Evolutionary conservation across 345 rosid genomes (phyloP).

Genomic region (Dovyalis caffra): DNA sequence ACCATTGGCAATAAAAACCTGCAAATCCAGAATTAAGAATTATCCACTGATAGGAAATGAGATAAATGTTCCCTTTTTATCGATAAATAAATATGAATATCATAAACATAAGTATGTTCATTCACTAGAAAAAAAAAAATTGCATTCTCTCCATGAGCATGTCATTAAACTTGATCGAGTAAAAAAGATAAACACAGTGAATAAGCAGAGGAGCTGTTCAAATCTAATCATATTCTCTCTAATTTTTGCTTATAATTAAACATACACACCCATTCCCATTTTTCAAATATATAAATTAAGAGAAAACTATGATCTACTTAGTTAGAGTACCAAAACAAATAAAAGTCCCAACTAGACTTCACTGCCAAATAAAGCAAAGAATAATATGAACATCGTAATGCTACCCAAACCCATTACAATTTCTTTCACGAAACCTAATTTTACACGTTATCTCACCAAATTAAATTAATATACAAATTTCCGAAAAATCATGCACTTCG

Average conservation of each 20-base stretch:
- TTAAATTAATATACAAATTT: neutral
- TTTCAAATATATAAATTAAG: neutral
- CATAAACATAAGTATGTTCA: no score
- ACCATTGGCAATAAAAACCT: no score
- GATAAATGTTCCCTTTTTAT: no score
- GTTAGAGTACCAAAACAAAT: neutral
- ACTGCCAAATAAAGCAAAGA: conserved; percentile 18
- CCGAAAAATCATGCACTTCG: no score
- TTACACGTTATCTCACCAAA: conserved; percentile 8
- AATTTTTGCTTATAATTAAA: conserved; percentile 13
- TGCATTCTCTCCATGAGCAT: no score
- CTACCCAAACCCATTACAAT: neutral
- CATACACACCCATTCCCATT: conserved; percentile 11
- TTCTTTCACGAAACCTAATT: neutral
- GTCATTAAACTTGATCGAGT: no score
- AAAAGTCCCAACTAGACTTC: conserved; percentile 2
- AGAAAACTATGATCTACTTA: neutral
- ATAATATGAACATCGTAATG: conserved; percentile 8
- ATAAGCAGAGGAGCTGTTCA: conserved; percentile 32
- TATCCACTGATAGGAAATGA: no score
- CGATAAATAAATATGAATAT: no score
- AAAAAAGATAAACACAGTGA: no score
- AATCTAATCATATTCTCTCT: no score
- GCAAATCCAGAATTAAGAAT: no score
- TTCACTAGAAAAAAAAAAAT: no score